Evolutionary conservation across 129 eudicot genomes (phyloP).

Genomic region (Centaurea solstitialis): DNA sequence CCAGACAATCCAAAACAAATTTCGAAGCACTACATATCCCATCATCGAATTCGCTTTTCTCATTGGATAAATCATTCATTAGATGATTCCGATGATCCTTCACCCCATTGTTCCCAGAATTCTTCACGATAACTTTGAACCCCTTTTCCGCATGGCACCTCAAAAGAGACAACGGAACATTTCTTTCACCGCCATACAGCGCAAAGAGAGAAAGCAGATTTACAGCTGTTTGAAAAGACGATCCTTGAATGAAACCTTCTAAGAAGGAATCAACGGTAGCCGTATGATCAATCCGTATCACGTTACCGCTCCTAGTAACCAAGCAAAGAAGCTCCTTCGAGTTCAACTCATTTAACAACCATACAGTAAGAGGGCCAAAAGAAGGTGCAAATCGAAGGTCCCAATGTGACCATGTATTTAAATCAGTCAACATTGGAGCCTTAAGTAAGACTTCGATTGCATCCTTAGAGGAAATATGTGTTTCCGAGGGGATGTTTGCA

Average conservation of each 20-base stretch:
- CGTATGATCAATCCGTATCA: slow-evolving; percentile 72
- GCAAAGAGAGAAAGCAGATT: slow-evolving; percentile 63
- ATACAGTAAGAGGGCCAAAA: slow-evolving; percentile 72
- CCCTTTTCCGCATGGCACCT: slow-evolving; percentile 72
- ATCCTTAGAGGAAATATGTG: slow-evolving; percentile 47
- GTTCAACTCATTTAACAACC: slow-evolving; percentile 67
- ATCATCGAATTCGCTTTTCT: slow-evolving; percentile 13
- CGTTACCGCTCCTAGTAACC: slow-evolving; percentile 71
- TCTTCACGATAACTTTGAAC: slow-evolving; percentile 50
- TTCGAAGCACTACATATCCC: slow-evolving; percentile 40
- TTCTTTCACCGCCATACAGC: slow-evolving; percentile 69
- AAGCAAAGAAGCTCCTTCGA: slow-evolving; percentile 66
- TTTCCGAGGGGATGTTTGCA: slow-evolving; percentile 16
- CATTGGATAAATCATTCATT: slow-evolving; percentile 6
- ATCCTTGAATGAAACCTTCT: slow-evolving; percentile 61
- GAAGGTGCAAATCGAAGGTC: slow-evolving; percentile 73
- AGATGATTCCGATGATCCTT: slow-evolving; percentile 7
- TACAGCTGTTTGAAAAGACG: slow-evolving; percentile 76
- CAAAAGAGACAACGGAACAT: slow-evolving; percentile 63
- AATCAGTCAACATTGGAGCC: slow-evolving; percentile 82
- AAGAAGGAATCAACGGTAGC: slow-evolving; percentile 68
- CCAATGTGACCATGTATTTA: slow-evolving; percentile 85
- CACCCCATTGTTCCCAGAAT: slow-evolving; percentile 26
- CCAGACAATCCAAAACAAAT: slow-evolving; percentile 64
- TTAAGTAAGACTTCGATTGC: slow-evolving; percentile 63